Evolutionary conservation across 352 stramenopile species (phyloP), one percentile per base, ranked within the genome.

Genomic region (Phytophthora multivora): DNA sequence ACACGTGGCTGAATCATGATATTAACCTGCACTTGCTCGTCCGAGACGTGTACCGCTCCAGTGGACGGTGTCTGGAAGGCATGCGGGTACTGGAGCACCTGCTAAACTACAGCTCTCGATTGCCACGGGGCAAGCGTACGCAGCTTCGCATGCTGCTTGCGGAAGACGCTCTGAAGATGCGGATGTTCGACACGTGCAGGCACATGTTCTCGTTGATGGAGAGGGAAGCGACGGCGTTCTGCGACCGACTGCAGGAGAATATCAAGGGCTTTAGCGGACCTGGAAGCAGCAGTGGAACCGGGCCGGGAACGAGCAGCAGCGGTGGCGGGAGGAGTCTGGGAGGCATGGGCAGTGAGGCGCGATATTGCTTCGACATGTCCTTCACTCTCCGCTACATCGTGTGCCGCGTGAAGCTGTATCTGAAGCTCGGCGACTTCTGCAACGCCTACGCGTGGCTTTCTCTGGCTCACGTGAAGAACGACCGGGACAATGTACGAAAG

Each of bases 331-430:
- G 81, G 19, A 85, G 83, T 25, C 75, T 90, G 28, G 77, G 80
- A 10, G 85, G 83, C 18, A 88, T 94, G 65, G 79, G 81, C 3
- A 94, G 82, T 36, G 85, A 93, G 56, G 80, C 81, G 18, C 75
- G 86, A 7, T 91, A 84, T 50, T 90, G 80, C 25, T 92, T 93
- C 39, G 87, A 96, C 33, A 92, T 92, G 80, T 84, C 90, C 13
- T 77, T 86, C 16, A 88, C 77, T 9, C 63, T 90, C 4, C 76
- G 87, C 2, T 96, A 94, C 42, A 83, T 92, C 12, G 19, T 83
- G 3, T 83, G 77, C 16, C 83, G 85, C 4, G 75, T 79, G 15
- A 90, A 91, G 62, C 61, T 90, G 48, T 83, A 86, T 39, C 53
- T 91, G 25, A 71, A 84, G 18, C 47, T 83, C 0, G 63, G 71